Conservation (phyloP, 306 rosid species). For the Oemleria cerasiformis region DNA sequence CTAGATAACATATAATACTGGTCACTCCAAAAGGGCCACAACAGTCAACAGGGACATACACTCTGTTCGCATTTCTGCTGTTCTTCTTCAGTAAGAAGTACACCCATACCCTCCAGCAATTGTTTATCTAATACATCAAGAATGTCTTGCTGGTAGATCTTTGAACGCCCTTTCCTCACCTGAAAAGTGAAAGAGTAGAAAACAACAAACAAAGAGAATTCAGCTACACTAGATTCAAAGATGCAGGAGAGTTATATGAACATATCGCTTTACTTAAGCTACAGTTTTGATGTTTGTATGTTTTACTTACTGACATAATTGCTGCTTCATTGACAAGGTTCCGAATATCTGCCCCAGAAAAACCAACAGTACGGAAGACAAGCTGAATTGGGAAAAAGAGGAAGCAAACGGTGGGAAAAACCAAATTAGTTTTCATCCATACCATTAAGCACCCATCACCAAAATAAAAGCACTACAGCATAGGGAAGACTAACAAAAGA, state of each 20-base stretch:
- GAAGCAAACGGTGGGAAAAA: conserved; percentile 26
- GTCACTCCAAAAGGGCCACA: conserved; percentile 15
- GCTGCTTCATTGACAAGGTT: conserved; percentile 98
- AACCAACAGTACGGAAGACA: conserved; percentile 94
- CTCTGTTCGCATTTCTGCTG: conserved; percentile 85
- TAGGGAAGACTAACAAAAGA: not conserved
- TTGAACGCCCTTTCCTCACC: conserved; percentile 88
- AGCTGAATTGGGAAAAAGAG: conserved; percentile 53
- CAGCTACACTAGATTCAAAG: conserved; percentile 5
- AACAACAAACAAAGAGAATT: conserved; percentile 17
- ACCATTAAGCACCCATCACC: conserved; percentile 15
- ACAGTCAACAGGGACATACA: conserved; percentile 38
- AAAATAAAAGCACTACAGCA: not conserved
- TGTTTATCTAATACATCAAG: conserved; percentile 93
- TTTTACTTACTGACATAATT: conserved; percentile 83
- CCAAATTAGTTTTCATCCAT: conserved; percentile 16
- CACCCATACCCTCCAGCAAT: conserved; percentile 99
- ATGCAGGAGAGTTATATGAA: not conserved
- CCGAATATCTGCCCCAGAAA: conserved; percentile 94
- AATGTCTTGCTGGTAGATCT: conserved; percentile 70
- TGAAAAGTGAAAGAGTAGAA: conserved; percentile 30
- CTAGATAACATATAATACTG: conserved; percentile 5
- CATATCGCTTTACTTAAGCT: not conserved
- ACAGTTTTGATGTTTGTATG: not conserved
- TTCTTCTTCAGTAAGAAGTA: conserved; percentile 97